Conservation (phyloP, 192 early-diverging fungal species). For the Coemansia sp. region DNA sequence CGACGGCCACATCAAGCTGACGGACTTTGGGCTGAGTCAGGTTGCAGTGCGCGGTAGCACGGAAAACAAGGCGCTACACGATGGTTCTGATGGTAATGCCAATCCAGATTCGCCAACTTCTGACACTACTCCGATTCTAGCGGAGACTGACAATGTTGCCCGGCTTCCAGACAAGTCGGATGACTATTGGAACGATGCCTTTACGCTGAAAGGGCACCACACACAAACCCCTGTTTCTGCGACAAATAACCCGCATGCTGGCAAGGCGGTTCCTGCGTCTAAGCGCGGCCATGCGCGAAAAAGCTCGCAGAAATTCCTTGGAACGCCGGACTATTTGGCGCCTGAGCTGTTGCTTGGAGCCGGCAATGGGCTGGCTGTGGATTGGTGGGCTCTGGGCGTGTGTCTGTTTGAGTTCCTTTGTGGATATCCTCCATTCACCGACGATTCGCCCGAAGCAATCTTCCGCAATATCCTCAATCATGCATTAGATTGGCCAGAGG, state of each 20-base stretch:
- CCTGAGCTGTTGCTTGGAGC: slow-evolving; percentile 90
- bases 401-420: slow-evolving; percentile 88
- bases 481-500: slow-evolving; percentile 60
- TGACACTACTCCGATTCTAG: slow-evolving; percentile 16
- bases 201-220: slow-evolving; percentile 23
- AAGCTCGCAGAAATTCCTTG: slow-evolving; percentile 60
- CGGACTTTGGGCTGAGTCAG: slow-evolving; percentile 93
- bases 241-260: slow-evolving; percentile 14
- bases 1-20: slow-evolving; percentile 91
- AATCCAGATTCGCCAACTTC: slow-evolving; percentile 22
- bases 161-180: slow-evolving; percentile 35
- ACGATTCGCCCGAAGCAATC: slow-evolving; percentile 82
- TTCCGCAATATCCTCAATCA: slow-evolving; percentile 87
- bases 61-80: slow-evolving; percentile 23
- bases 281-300: slow-evolving; percentile 54
- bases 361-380: slow-evolving; percentile 82
- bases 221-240: slow-evolving; percentile 21
- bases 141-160: slow-evolving; percentile 24
- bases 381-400: slow-evolving; percentile 96
- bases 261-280: slow-evolving; percentile 45
- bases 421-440: slow-evolving; percentile 90
- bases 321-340: slow-evolving; percentile 94
- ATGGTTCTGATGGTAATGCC: slow-evolving; percentile 26
- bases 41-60: slow-evolving; percentile 62
- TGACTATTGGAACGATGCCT: slow-evolving; percentile 38